A percentile compares a stretch with the other conserved stretches of the same genome.
Evolutionary conservation across 495 filamentous ascomycete genomes (phyloP).

Genomic region (Penicillium samsonianum): DNA sequence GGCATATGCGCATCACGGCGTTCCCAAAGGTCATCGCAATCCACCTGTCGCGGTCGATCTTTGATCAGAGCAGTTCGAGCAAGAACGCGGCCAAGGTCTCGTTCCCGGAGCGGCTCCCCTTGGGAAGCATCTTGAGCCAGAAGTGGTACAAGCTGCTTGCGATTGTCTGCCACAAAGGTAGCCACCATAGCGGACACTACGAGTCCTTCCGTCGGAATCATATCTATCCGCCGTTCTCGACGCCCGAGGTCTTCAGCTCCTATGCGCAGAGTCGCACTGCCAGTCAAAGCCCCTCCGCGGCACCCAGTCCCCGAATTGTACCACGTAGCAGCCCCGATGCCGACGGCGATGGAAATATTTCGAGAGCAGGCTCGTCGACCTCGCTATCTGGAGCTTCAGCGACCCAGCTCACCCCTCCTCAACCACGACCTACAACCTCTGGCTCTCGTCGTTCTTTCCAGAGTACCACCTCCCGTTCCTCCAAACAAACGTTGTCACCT

Average conservation of each 20-base stretch:
- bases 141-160: slow-evolving; percentile 83
- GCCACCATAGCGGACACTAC: slow-evolving; percentile 95
- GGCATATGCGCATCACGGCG: slow-evolving; percentile 77
- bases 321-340: slow-evolving; percentile 30
- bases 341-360: slow-evolving; percentile 32
- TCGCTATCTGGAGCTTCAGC: slow-evolving; percentile 43
- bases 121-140: slow-evolving; percentile 77
- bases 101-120: slow-evolving; percentile 79
- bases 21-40: slow-evolving; percentile 90
- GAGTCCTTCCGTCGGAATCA: slow-evolving; percentile 94
- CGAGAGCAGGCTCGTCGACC: slow-evolving; percentile 40
- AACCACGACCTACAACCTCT: slow-evolving; percentile 41
- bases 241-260: slow-evolving; percentile 71
- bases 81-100: slow-evolving; percentile 94
- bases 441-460: slow-evolving; percentile 41
- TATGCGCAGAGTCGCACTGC: slow-evolving; percentile 62
- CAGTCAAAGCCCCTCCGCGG: slow-evolving; percentile 50
- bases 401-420: slow-evolving; percentile 32
- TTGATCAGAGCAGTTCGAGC: slow-evolving; percentile 71
- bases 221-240: slow-evolving; percentile 73
- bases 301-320: slow-evolving; percentile 44
- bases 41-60: slow-evolving; percentile 91
- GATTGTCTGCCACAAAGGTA: slow-evolving; percentile 92
- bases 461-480: slow-evolving; percentile 37
- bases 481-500: slow-evolving; percentile 24